Conservation (phyloP, 768 basidiomycete species). For the Leucocoprinus sp. region DNA sequence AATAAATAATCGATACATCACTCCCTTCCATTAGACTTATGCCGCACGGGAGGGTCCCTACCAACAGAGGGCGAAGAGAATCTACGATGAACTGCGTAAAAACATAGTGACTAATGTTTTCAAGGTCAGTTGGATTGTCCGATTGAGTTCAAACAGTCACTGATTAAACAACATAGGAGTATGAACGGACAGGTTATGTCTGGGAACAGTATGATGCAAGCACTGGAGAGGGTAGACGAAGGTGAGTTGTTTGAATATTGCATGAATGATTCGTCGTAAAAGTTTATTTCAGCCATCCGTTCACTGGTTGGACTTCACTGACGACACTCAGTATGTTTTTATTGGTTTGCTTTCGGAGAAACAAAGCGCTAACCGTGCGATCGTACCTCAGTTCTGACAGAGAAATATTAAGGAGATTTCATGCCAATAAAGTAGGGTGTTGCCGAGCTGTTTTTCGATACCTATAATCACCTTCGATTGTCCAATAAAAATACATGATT, state of each 20-base stretch:
- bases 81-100: slow-evolving; percentile 72
- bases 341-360: slow-evolving; percentile 1
- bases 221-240: slow-evolving; percentile 79
- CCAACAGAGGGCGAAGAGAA: slow-evolving; percentile 61
- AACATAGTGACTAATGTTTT: slow-evolving; percentile 84
- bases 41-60: slow-evolving; percentile 73
- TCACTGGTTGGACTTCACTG: slow-evolving; percentile 95
- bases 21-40: slow-evolving; percentile 49
- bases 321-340: slow-evolving; percentile 71
- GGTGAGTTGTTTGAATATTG: slow-evolving; percentile 37
- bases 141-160: not conserved
- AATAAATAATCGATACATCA: not conserved
- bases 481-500: no score
- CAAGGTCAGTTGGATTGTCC: slow-evolving; percentile 25
- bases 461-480: not conserved
- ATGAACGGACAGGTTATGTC: slow-evolving; percentile 85
- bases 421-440: no score
- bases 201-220: slow-evolving; percentile 95
- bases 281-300: slow-evolving; percentile 63
- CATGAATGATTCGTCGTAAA: no score
- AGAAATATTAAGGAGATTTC: slow-evolving; percentile 22
- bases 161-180: slow-evolving; percentile 49
- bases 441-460: not conserved
- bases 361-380: not conserved
- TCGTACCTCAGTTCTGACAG: slow-evolving; percentile 22